Percentiles rank a stretch among this genome's conserved stretches.
phyloP scores from a whole-genome alignment of 176 grass and related monocot genomes.

The barley (Hordeum vulgare) region MorexV3_pseudomolecules_assembly NC_058523.1:512255375-512255874 shows the following conservation, averaged over 20 bases:
- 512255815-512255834: not conserved
- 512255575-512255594: slow-evolving; percentile 5
- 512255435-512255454: slow-evolving; percentile 62
- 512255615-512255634: not conserved
- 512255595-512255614: slow-evolving; percentile 43
- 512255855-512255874: not conserved
- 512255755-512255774: slow-evolving; percentile 17
- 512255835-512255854: not conserved
- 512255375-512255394: not conserved
- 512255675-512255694: slow-evolving; percentile 51
- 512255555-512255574: slow-evolving; percentile 7
- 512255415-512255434: slow-evolving; percentile 83
- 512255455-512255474: slow-evolving; percentile 10
- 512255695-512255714: slow-evolving; percentile 50
- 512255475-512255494: slow-evolving; percentile 47
- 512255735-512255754: slow-evolving; percentile 37
- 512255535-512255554: slow-evolving; percentile 6
- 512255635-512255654: not conserved
- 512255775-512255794: not conserved
- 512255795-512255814: not conserved
- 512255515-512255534: slow-evolving; percentile 13
- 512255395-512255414: slow-evolving; percentile 46
- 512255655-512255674: slow-evolving; percentile 43
- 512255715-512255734: slow-evolving; percentile 25
- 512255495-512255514: slow-evolving; percentile 36